Evolutionary conservation across 352 stramenopile species (phyloP), one percentile per base, ranked within the genome.

Genomic region (Peronospora destructor): DNA sequence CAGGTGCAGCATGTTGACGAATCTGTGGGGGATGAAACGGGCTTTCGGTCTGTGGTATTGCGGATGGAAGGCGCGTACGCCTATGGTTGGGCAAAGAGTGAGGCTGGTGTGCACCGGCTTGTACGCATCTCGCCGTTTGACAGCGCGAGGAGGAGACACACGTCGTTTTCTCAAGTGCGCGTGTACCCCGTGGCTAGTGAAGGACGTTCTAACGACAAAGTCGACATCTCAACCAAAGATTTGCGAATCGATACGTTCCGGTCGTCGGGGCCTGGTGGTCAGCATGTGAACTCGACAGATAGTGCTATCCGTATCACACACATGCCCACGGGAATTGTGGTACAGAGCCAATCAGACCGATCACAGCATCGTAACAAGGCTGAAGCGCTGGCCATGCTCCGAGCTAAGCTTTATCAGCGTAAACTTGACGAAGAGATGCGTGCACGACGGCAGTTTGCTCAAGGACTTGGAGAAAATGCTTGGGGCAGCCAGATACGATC

Each of bases 261-360:
- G 5, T 90, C 83, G 35, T 95, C 94, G 6, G 95, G 94, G 7
- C 79, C 88, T 14, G 95, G 95, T 25, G 94, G 94, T 1, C 94
- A 98, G 68, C 97, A 98, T 64, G 95, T 98, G 6, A 98, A 98
- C 68, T 96, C 96, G 53, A 96, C 97, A 5, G 93, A 98, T 62
- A 98, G 91, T 29, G 95, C 90, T 11, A 91, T 98, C 29, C 77
- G 95, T 28, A 97, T 98, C 61, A 97, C 88, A 45, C 95, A 98
- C 56, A 59, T 98, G 30, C 91, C 95, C 0, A 96, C 85, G 6
- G 94, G 94, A 12, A 87, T 98, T 21, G 80, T 92, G 12, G 87
- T 98, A 6, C 95, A 97, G 55, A 97, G 84, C 52, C 93, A 95
- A 53, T 91, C 95, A 49, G 90, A 98, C 55, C 73, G 95, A 21